Percentiles rank a stretch among this genome's conserved stretches.
Evolutionary conservation across 1,284 basidiomycete species (phyloP).

Genomic region (Sphagnurus paluster): DNA sequence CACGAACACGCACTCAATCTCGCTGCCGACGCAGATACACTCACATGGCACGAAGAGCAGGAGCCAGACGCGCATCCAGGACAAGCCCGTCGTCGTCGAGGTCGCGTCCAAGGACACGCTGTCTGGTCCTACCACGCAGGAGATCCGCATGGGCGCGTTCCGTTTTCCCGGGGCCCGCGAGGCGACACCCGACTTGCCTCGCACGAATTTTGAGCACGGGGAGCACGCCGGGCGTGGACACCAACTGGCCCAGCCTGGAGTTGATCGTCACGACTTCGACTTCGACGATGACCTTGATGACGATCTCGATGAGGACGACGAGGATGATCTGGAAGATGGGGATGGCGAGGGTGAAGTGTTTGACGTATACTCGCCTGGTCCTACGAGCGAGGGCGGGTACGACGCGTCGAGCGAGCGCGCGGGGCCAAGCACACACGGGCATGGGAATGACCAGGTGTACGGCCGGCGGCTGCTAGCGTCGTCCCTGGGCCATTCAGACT

Average conservation of each 20-base stretch:
- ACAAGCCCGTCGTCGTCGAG: neutral
- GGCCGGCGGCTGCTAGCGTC: slow-evolving; percentile 5
- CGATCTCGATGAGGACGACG: neutral
- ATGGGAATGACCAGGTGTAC: neutral
- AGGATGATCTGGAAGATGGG: too few species aligned
- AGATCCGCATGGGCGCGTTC: slow-evolving; percentile 13
- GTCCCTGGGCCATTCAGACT: slow-evolving; percentile 5
- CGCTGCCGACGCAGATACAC: neutral
- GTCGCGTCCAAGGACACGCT: neutral
- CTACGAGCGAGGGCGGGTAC: slow-evolving; percentile 19
- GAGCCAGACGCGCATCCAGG: slow-evolving; percentile 1
- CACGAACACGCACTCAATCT: neutral
- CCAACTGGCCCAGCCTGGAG: too few species aligned
- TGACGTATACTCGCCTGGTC: too few species aligned
- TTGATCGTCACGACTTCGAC: too few species aligned
- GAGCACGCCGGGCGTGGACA: too few species aligned
- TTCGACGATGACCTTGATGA: too few species aligned
- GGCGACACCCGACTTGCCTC: too few species aligned
- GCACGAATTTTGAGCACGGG: too few species aligned
- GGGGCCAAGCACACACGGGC: neutral
- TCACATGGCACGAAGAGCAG: neutral
- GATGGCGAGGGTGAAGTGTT: slow-evolving; percentile 24
- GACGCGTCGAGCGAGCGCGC: neutral
- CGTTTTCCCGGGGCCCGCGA: slow-evolving; percentile 11
- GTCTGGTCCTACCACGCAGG: neutral